Evolutionary conservation across 768 basidiomycete genomes (phyloP).

Genomic region (Daedaleopsis sinensis): DNA sequence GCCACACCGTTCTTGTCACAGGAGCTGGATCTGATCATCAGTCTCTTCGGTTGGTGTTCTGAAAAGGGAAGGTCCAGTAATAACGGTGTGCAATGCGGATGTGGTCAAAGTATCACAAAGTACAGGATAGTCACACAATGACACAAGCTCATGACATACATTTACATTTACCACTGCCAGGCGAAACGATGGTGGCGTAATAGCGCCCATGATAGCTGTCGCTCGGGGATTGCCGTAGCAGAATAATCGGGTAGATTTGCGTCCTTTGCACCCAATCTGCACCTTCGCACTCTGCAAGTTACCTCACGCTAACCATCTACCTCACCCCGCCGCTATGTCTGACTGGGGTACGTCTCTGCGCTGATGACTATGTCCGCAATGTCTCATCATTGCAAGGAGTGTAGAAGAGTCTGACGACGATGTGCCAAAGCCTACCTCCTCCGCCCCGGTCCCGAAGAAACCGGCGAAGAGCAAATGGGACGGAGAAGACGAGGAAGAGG

Average conservation of each 20-base stretch:
- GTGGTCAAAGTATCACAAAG: no score
- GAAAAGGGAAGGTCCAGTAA: no score
- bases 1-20: no score
- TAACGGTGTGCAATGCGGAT: no score
- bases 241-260: not conserved
- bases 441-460: conserved; percentile 30
- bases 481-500: conserved; percentile 89
- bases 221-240: not conserved
- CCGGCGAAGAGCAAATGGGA: conserved; percentile 71
- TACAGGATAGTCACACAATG: no score
- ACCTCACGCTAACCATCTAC: not conserved
- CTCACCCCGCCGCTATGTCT: conserved; percentile 35
- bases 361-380: not conserved
- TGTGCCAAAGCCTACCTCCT: conserved; percentile 29
- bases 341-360: conserved; percentile 47
- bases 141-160: no score
- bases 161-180: no score
- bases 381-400: conserved; percentile 27
- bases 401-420: conserved; percentile 44
- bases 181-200: no score
- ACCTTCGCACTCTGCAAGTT: no score
- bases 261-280: not conserved
- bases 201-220: not conserved
- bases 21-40: no score
- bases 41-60: no score